Conservation (phyloP, 345 rosid species). For the Lagerstroemia speciosa region DNA sequence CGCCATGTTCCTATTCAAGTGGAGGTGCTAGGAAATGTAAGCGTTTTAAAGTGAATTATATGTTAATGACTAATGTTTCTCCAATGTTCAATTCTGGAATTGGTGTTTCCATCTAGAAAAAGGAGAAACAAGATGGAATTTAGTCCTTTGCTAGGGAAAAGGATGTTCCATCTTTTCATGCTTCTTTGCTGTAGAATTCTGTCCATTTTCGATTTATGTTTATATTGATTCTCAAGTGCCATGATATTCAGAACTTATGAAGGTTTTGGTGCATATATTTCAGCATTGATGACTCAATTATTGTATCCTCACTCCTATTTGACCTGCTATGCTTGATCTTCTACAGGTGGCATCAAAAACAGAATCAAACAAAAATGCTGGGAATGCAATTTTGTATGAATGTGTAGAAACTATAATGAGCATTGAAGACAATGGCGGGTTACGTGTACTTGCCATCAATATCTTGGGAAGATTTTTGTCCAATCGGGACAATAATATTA, state of each 20-base stretch:
- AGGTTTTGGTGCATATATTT: background rate
- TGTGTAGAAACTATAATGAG: conserved; percentile 98
- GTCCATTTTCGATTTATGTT: too few species aligned
- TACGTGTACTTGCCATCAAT: conserved; percentile 98
- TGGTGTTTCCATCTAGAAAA: too few species aligned
- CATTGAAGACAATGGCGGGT: conserved; percentile 88
- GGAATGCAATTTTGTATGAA: conserved; percentile 94
- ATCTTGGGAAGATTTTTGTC: conserved; percentile 96
- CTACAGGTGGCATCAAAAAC: conserved; percentile 95
- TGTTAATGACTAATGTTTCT: background rate
- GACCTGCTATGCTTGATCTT: conserved; percentile 13
- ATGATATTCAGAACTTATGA: too few species aligned
- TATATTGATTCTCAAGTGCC: too few species aligned
- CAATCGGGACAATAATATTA: conserved; percentile 97
- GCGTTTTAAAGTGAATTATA: background rate
- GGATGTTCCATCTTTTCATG: too few species aligned
- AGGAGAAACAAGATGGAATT: too few species aligned
- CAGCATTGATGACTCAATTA: background rate
- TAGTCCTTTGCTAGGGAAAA: too few species aligned
- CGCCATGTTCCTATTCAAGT: background rate
- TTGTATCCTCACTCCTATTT: conserved; percentile 2
- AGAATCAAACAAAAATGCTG: conserved; percentile 95
- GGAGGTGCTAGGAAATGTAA: background rate
- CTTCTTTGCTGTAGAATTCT: too few species aligned
- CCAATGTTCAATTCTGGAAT: background rate